A percentile compares a stretch with the other conserved stretches of the same genome.
Evolutionary conservation across 2,329 filamentous ascomycete genomes (phyloP).

Genomic region (Fusarium sp.): DNA sequence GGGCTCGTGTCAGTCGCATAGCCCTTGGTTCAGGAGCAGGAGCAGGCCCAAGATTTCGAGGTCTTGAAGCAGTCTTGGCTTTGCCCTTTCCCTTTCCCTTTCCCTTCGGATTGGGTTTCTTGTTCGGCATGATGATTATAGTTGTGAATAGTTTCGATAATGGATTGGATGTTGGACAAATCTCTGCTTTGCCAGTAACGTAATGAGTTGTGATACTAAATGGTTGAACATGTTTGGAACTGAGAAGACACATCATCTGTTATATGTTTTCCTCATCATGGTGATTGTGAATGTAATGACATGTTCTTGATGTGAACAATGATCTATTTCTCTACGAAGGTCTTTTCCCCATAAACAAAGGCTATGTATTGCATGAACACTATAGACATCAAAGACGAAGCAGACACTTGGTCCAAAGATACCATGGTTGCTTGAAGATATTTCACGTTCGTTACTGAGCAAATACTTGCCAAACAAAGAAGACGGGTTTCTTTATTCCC

Average conservation of each 20-base stretch:
- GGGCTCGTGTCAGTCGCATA: constrained; percentile 35
- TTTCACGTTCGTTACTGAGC: neutral
- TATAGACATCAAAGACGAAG: neutral
- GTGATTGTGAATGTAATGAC: neutral
- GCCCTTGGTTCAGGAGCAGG: neutral
- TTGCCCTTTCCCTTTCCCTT: neutral
- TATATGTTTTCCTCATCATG: neutral
- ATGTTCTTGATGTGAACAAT: neutral
- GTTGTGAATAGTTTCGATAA: neutral
- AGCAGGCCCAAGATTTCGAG: neutral
- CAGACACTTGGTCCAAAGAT: neutral
- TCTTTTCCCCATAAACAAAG: constrained; percentile 2
- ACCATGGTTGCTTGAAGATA: neutral
- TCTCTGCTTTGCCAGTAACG: neutral
- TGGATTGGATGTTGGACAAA: neutral
- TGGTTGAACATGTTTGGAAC: neutral
- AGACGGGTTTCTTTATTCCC: neutral
- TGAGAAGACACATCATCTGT: neutral
- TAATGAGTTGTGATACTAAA: neutral
- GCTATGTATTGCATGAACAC: neutral
- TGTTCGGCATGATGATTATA: constrained; percentile 8
- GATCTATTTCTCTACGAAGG: neutral
- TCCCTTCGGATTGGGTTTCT: neutral
- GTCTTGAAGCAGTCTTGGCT: neutral
- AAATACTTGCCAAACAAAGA: neutral